Percentiles rank a stretch among this genome's conserved stretches.
These are phyloP conservation scores for Hamamelis virginiana DNA, from an alignment of 164 flowering plant genomes.

Conservation along the genomic window DNA sequence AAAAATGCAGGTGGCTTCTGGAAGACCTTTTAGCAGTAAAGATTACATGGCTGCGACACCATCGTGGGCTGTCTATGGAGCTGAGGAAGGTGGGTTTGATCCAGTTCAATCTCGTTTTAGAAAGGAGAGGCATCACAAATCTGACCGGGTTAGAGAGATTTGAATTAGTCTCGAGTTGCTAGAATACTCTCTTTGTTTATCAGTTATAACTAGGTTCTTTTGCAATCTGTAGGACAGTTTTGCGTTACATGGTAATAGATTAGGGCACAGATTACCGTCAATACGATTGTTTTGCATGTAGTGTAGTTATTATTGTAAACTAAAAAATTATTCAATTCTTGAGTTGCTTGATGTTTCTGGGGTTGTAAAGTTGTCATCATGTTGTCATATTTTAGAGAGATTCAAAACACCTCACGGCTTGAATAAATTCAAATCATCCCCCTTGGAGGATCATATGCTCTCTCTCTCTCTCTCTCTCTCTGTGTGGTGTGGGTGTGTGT, in stretches of 20 bases:
- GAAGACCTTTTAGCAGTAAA: conserved; percentile 65
- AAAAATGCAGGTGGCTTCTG: conserved; percentile 71
- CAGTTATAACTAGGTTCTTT: not conserved
- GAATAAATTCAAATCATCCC: too few species aligned
- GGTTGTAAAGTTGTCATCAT: too few species aligned
- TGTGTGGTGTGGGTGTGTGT: too few species aligned
- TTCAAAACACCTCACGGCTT: too few species aligned
- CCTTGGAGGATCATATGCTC: too few species aligned
- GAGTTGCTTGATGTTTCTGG: too few species aligned
- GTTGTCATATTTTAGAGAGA: too few species aligned
- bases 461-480: too few species aligned
- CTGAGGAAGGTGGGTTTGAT: conserved; percentile 97
- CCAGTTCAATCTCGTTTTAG: conserved; percentile 70
- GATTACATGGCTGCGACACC: conserved; percentile 94
- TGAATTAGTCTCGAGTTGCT: not conserved
- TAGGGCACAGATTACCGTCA: too few species aligned
- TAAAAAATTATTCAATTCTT: too few species aligned
- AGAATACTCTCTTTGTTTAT: not conserved
- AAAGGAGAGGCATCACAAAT: conserved; percentile 83
- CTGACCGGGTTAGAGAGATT: conserved; percentile 17
- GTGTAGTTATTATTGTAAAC: too few species aligned
- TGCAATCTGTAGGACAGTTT: not conserved
- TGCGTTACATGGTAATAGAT: not conserved
- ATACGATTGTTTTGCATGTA: too few species aligned
- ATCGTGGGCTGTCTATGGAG: conserved; percentile 95